These are phyloP conservation scores for Beauveria sp. DNA, from an alignment of 2,329 filamentous ascomycete species.

Conservation along the genomic window DNA sequence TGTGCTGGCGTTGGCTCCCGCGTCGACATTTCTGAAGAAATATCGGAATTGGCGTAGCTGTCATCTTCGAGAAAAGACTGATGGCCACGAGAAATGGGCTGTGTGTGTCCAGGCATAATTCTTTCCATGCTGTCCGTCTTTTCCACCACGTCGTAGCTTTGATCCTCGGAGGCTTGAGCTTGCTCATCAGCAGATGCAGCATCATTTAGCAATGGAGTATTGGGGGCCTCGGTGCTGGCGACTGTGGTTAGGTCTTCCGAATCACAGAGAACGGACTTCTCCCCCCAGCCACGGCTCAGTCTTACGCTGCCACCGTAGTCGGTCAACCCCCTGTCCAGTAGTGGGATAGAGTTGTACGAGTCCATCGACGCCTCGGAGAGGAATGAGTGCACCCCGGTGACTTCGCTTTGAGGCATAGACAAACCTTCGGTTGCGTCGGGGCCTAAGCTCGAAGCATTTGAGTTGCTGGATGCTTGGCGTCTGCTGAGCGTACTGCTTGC, in stretches of 20 bases:
- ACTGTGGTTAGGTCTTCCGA: conserved; percentile 32
- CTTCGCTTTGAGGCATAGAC: background rate
- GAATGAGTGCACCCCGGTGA: conserved; percentile 32
- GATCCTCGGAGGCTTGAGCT: conserved; percentile 1
- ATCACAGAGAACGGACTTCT: conserved; percentile 46
- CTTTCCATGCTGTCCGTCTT: conserved; percentile 45
- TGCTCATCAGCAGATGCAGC: conserved; percentile 9
- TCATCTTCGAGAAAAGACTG: conserved; percentile 44
- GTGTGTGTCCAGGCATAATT: conserved; percentile 29
- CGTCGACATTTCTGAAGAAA: conserved; percentile 55
- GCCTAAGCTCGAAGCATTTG: background rate
- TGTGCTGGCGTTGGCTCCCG: conserved; percentile 33
- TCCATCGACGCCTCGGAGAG: conserved; percentile 57
- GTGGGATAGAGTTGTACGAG: conserved; percentile 69
- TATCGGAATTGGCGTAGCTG: conserved; percentile 45
- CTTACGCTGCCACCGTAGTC: conserved; percentile 40
- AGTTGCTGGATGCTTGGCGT: background rate
- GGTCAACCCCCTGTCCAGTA: conserved; percentile 60
- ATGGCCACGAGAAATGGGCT: conserved; percentile 23
- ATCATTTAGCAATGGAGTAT: background rate
- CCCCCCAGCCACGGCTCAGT: conserved; percentile 41
- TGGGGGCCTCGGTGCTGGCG: conserved; percentile 15
- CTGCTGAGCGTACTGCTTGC: background rate
- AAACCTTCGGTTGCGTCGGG: background rate
- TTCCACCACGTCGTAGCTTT: conserved; percentile 42